Percentiles rank a stretch among this genome's conserved stretches.
phyloP scores from a whole-genome alignment of 345 rosid species.

The Salix suchowensis region DNA sequence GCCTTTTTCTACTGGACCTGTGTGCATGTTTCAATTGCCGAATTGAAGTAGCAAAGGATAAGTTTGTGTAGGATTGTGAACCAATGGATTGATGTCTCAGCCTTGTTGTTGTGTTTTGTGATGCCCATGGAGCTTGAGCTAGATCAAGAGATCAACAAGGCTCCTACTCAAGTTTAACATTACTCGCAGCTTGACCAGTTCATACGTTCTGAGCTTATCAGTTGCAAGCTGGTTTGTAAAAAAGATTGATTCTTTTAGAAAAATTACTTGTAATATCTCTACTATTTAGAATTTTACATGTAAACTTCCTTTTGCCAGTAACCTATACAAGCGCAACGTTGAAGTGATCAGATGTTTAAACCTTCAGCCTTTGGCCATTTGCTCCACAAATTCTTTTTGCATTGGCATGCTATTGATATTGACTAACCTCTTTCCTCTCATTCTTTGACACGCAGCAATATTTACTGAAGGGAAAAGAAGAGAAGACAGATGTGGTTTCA shows the following conservation, averaged over 20 bases:
- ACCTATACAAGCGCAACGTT: neutral
- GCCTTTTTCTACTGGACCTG: neutral
- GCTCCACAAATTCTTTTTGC: neutral
- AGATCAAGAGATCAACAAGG: neutral
- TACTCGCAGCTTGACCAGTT: neutral
- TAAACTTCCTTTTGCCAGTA: too few relatives aligned
- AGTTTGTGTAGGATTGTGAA: neutral
- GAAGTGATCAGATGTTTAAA: too few relatives aligned
- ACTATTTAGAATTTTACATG: neutral
- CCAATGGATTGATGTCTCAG: neutral
- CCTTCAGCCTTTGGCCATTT: neutral
- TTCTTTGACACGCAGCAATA: conserved; percentile 53
- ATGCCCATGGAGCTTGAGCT: neutral
- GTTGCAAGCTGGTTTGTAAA: neutral
- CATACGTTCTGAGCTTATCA: neutral
- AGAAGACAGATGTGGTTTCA: conserved; percentile 34
- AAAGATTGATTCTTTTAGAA: neutral
- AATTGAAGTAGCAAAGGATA: neutral
- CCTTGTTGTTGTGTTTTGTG: neutral
- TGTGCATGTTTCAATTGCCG: neutral
- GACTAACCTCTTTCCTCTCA: neutral
- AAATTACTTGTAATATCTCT: neutral
- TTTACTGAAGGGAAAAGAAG: conserved; percentile 59
- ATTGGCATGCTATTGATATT: conserved; percentile 1
- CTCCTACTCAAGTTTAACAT: neutral